phyloP scores from a whole-genome alignment of 2,329 filamentous ascomycete genomes.

The Colletotrichum sp. region DNA sequence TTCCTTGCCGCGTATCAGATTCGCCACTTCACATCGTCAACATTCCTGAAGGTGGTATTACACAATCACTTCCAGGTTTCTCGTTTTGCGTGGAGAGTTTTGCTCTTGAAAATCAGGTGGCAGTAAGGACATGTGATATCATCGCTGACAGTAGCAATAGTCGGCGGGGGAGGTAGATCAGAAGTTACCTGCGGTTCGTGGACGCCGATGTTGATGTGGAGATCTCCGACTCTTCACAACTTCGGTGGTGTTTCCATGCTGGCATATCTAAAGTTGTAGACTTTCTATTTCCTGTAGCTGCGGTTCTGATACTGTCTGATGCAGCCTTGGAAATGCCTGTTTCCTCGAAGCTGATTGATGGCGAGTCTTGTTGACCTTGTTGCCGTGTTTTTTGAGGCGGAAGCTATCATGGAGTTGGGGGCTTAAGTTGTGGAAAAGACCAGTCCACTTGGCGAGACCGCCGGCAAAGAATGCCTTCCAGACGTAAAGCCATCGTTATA shows the following conservation, averaged over 20 bases:
- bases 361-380: neutral
- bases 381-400: neutral
- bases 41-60: neutral
- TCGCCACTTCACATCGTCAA: neutral
- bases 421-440: neutral
- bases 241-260: neutral
- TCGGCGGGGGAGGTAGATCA: neutral
- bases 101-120: neutral
- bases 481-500: neutral
- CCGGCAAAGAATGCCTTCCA: neutral
- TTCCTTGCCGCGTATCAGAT: neutral
- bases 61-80: neutral
- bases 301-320: neutral
- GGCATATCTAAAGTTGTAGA: neutral
- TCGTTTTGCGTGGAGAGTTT: neutral
- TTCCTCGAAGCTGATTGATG: neutral
- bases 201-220: neutral
- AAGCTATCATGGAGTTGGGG: neutral
- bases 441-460: neutral
- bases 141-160: neutral
- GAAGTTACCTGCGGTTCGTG: neutral
- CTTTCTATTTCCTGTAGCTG: neutral
- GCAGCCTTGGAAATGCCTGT: neutral
- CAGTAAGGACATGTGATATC: neutral
- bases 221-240: neutral